Conservation (phyloP, 805 yeast genomes). For the Metschnikowia baotianmanensis region DNA sequence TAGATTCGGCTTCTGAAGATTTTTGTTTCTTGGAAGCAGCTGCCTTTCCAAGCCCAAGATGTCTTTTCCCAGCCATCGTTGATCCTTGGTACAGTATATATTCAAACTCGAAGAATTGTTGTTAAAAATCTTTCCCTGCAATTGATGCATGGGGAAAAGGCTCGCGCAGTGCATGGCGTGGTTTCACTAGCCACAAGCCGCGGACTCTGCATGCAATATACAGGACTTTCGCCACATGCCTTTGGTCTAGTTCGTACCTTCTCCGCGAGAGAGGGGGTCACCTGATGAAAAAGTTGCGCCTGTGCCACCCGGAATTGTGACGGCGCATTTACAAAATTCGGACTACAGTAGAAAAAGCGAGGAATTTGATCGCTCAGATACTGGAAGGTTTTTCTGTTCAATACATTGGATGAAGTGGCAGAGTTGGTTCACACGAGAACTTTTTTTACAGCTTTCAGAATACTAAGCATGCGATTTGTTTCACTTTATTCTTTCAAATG, state of each 20-base stretch:
- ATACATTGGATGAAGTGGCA: too few species aligned
- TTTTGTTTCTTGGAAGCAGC: conserved; percentile 28
- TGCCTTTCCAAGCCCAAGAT: conserved; percentile 39
- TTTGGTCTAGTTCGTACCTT: conserved; percentile 3
- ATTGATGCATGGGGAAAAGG: conserved; percentile 4
- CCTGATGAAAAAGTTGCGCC: neutral
- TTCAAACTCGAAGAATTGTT: neutral
- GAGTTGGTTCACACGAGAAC: too few species aligned
- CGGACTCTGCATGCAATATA: neutral
- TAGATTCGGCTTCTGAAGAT: conserved; percentile 1
- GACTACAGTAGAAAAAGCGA: too few species aligned
- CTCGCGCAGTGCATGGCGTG: neutral
- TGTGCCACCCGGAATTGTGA: too few species aligned
- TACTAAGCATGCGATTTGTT: too few species aligned
- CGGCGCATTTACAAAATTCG: too few species aligned
- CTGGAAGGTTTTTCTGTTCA: too few species aligned
- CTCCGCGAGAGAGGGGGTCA: neutral
- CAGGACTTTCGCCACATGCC: neutral
- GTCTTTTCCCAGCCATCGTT: conserved; percentile 28
- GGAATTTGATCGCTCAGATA: too few species aligned
- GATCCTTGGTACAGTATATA: neutral
- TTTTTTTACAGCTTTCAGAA: too few species aligned
- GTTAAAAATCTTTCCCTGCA: conserved; percentile 4
- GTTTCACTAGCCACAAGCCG: conserved; percentile 6
- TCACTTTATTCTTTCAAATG: too few species aligned